These are phyloP conservation scores for Harrya chromipes DNA, from an alignment of 768 basidiomycete genomes.

Conservation along the genomic window DNA sequence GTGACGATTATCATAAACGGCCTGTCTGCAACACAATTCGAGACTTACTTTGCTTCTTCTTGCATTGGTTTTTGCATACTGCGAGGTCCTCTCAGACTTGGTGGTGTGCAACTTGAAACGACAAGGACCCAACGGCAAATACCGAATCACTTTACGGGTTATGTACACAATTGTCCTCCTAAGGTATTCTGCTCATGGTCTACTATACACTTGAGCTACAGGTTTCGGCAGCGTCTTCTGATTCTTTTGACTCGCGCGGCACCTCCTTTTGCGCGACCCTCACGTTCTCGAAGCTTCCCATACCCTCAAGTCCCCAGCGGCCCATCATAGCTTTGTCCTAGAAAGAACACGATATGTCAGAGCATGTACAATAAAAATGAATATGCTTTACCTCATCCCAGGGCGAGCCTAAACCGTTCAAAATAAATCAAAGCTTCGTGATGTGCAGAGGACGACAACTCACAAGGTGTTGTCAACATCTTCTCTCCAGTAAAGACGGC, in stretches of 20 bases:
- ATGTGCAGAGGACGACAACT: constrained; percentile 30
- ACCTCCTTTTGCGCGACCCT: constrained; percentile 56
- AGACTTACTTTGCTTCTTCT: constrained; percentile 31
- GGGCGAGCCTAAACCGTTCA: constrained; percentile 59
- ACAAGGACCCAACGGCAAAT: constrained; percentile 22
- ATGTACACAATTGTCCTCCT: no score
- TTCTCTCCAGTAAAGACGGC: constrained; percentile 98
- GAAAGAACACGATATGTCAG: constrained; percentile 4
- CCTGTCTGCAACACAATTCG: neutral
- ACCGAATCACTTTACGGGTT: constrained; percentile 9
- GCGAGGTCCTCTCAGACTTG: neutral
- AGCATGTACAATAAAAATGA: neutral
- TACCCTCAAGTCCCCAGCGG: constrained; percentile 89
- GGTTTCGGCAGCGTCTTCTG: neutral
- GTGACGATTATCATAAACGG: constrained; percentile 13
- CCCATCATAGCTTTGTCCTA: constrained; percentile 93
- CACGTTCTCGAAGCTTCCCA: constrained; percentile 83
- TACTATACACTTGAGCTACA: neutral
- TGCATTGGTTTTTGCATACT: constrained; percentile 30
- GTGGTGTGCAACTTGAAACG: neutral
- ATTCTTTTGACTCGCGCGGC: constrained; percentile 11
- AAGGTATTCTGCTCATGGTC: no score
- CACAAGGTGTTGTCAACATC: constrained; percentile 96
- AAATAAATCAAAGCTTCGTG: constrained; percentile 5
- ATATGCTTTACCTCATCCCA: constrained; percentile 77